A percentile compares a stretch with the other conserved stretches of the same genome.
phyloP scores from a whole-genome alignment of 495 filamentous ascomycete genomes.

The Neurospora sp. region DNA sequence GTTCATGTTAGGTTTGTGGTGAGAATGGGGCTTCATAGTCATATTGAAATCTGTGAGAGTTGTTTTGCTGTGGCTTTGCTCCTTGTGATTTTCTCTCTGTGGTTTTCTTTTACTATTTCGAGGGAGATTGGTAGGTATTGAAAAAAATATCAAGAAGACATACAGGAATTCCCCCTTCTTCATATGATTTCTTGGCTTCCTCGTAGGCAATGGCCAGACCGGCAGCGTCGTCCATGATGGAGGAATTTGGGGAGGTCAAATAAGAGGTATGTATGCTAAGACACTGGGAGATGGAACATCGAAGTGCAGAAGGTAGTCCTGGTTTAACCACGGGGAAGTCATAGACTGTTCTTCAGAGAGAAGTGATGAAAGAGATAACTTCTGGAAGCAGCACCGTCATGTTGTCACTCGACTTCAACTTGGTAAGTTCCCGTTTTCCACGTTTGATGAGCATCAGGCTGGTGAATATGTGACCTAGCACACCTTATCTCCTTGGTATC shows the following conservation, averaged over 20 bases:
- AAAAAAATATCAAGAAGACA: background rate
- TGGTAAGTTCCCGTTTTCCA: background rate
- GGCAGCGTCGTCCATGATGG: conserved; percentile 40
- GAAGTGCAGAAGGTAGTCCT: background rate
- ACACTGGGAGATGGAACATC: background rate
- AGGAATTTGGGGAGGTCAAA: background rate
- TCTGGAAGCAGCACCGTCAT: background rate
- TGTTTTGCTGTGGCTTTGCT: background rate
- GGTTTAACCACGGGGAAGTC: background rate
- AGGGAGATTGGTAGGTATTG: background rate
- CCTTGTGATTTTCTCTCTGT: background rate
- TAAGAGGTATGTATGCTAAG: background rate
- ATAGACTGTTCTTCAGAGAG: background rate
- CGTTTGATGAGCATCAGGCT: background rate
- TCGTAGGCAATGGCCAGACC: conserved; percentile 59
- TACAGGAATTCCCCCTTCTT: conserved; percentile 70
- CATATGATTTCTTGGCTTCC: conserved; percentile 55
- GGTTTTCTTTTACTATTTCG: background rate
- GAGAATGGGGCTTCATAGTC: background rate
- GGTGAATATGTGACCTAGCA: background rate
- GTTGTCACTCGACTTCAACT: background rate
- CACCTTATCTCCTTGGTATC: background rate
- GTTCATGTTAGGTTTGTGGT: background rate
- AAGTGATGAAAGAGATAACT: background rate
- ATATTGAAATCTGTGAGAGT: background rate